A percentile compares a stretch with the other conserved stretches of the same genome.
Evolutionary conservation across 305 asterid genomes (phyloP).

Genomic region (Solanum hybrid): DNA sequence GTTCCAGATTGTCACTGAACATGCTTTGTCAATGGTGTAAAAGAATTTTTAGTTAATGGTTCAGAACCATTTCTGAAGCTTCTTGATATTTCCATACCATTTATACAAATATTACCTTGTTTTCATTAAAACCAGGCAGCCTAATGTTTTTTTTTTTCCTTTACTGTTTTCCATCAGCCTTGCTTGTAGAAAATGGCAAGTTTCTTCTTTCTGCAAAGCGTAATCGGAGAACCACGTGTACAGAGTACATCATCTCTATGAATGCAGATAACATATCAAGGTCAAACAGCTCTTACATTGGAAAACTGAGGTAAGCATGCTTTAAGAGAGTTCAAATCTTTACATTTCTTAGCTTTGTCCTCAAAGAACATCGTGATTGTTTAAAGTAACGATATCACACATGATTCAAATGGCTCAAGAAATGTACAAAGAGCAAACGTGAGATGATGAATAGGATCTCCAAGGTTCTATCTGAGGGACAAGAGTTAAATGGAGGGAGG

Average conservation of each 20-base stretch:
- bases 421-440: neutral
- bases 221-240: conserved; percentile 57
- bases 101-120: neutral
- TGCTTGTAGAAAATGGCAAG: conserved; percentile 80
- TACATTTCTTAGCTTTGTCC: neutral
- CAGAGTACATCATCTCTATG: conserved; percentile 80
- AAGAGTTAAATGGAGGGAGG: neutral
- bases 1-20: neutral
- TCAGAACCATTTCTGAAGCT: neutral
- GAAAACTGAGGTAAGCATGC: conserved; percentile 62
- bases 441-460: neutral
- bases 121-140: neutral
- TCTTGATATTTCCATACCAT: neutral
- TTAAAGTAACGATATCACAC: neutral
- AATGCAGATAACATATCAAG: conserved; percentile 67
- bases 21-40: neutral
- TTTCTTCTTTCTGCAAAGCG: conserved; percentile 86
- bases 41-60: neutral
- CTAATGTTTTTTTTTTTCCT: neutral
- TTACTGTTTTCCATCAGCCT: conserved; percentile 32
- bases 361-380: neutral
- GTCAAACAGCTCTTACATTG: conserved; percentile 63
- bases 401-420: neutral
- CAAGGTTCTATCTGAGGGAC: neutral
- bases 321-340: neutral